phyloP scores from a whole-genome alignment of 495 filamentous ascomycete species.

The Aspergillus sclerotioniger region DNA sequence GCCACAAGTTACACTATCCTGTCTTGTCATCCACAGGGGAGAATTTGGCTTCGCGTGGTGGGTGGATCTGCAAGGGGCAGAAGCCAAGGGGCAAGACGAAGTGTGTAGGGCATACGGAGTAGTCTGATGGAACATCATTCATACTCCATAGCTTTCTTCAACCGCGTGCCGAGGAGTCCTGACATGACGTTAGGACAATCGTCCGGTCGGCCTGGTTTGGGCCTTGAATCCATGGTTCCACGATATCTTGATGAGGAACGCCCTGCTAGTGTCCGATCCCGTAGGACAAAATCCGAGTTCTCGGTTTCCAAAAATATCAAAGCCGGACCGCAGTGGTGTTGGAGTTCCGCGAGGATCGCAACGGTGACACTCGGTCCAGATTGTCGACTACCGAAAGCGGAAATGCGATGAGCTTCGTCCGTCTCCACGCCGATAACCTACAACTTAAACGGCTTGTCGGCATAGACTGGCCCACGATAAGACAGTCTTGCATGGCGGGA shows the following conservation, averaged over 20 bases:
- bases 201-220: neutral
- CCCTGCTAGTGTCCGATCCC: neutral
- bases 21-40: neutral
- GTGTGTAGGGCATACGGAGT: neutral
- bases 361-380: constrained; percentile 11
- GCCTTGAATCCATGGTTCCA: neutral
- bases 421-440: constrained; percentile 15
- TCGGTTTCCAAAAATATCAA: neutral
- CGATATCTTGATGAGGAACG: neutral
- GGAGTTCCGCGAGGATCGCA: neutral
- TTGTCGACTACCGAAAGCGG: constrained; percentile 22
- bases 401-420: constrained; percentile 17
- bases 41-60: neutral
- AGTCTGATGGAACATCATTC: neutral
- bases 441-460: neutral
- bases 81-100: neutral
- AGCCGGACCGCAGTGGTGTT: neutral
- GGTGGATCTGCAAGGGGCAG: constrained; percentile 8
- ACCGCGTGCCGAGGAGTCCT: neutral
- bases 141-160: neutral
- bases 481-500: neutral
- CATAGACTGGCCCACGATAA: neutral
- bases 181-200: neutral
- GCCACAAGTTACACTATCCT: too few species aligned
- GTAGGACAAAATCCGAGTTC: neutral